These are phyloP conservation scores for Colletotrichum karsti DNA, from an alignment of 2,329 filamentous ascomycete species.

Conservation along the genomic window DNA sequence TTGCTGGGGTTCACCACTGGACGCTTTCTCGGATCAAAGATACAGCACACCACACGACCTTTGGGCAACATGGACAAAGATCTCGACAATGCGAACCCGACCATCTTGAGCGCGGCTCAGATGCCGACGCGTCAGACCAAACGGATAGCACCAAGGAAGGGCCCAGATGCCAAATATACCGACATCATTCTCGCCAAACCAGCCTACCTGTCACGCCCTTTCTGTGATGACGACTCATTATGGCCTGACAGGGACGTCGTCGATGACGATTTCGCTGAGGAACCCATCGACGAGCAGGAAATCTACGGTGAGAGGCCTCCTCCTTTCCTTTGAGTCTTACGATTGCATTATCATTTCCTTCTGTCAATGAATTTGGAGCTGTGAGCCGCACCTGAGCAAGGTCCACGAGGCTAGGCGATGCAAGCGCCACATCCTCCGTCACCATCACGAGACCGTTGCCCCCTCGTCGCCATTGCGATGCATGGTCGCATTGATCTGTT, in stretches of 20 bases:
- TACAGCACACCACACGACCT: background rate
- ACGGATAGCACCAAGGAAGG: conserved; percentile 54
- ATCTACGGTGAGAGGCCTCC: conserved; percentile 76
- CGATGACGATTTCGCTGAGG: conserved; percentile 69
- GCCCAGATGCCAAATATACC: conserved; percentile 57
- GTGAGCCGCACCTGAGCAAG: background rate
- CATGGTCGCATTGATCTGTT: background rate
- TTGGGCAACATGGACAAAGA: conserved; percentile 46
- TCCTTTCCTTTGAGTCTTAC: background rate
- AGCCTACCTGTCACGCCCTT: conserved; percentile 50
- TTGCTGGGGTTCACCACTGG: conserved; percentile 1
- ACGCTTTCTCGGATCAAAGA: background rate
- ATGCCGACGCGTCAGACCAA: conserved; percentile 79
- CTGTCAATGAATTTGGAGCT: background rate
- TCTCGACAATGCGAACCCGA: conserved; percentile 87
- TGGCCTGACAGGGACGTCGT: conserved; percentile 47
- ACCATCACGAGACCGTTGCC: background rate
- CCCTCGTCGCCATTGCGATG: background rate
- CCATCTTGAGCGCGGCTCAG: conserved; percentile 87
- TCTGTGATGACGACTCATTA: conserved; percentile 45
- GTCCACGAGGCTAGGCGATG: background rate
- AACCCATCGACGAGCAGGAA: conserved; percentile 96
- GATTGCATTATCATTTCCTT: background rate
- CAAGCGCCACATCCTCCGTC: conserved; percentile 1
- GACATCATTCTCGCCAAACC: conserved; percentile 55